phyloP scores from a whole-genome alignment of 1,284 basidiomycete species.

The Ustilago xerochloae region DNA sequence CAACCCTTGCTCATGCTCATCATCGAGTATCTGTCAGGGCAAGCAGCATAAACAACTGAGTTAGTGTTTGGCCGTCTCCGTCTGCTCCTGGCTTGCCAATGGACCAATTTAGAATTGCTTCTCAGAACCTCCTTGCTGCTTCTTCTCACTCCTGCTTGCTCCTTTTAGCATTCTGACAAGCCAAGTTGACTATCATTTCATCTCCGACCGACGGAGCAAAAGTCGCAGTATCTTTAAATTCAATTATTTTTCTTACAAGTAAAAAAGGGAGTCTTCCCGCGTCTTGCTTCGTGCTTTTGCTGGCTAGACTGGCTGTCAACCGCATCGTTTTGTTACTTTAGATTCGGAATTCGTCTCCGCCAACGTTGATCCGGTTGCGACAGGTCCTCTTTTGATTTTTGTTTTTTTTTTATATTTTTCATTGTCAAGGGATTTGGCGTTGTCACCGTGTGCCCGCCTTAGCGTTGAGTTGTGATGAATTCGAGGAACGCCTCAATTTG shows the following conservation, averaged over 20 bases:
- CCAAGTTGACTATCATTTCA: not conserved
- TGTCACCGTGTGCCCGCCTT: not conserved
- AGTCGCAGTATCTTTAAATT: not conserved
- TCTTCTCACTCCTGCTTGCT: not conserved
- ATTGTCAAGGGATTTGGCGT: not conserved
- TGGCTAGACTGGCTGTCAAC: not conserved
- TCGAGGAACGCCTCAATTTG: not conserved
- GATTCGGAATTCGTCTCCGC: not conserved
- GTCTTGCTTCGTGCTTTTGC: not conserved
- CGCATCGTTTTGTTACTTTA: not conserved
- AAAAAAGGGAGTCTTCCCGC: not conserved
- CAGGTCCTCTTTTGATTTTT: not conserved
- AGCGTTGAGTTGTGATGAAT: not conserved
- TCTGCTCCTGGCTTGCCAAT: not conserved
- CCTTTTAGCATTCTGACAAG: not conserved
- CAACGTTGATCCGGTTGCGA: not conserved
- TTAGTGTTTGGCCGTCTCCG: too few relatives aligned
- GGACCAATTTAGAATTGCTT: not conserved
- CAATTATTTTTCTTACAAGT: not conserved
- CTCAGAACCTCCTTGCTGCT: conserved; percentile 5
- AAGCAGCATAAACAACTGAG: not conserved
- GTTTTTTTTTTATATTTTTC: not conserved
- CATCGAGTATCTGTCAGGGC: not conserved
- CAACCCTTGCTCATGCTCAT: not conserved
- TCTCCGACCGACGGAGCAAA: not conserved